A percentile compares a stretch with the other conserved stretches of the same genome.
Evolutionary conservation across 2,329 filamentous ascomycete genomes (phyloP).

Genomic region (Nemania bipapillata): DNA sequence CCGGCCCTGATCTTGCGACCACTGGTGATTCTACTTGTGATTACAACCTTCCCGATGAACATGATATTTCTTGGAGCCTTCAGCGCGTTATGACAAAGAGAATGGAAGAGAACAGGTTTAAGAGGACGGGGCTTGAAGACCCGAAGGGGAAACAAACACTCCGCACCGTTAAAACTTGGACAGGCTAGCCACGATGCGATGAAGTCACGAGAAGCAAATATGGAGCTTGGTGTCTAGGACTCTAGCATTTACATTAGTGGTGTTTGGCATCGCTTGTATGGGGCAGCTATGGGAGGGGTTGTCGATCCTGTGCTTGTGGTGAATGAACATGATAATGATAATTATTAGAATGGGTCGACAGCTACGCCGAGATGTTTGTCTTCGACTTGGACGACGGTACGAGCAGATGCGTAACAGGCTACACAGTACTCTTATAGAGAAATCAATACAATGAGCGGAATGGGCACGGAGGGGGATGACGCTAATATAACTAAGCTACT

Average conservation of each 20-base stretch:
- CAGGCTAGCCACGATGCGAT: slow-evolving; percentile 22
- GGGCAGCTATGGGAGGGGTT: background rate
- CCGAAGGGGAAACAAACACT: slow-evolving; percentile 44
- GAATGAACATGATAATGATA: background rate
- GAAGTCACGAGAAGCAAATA: background rate
- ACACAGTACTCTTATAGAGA: background rate
- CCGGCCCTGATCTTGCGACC: slow-evolving; percentile 7
- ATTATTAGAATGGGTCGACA: too few relatives aligned
- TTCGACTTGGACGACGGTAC: background rate
- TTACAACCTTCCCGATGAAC: slow-evolving; percentile 42
- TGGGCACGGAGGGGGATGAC: too few relatives aligned
- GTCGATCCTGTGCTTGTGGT: background rate
- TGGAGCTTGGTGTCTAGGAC: background rate
- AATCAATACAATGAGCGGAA: slow-evolving; percentile 3
- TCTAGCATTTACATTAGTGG: background rate
- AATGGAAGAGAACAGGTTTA: slow-evolving; percentile 45
- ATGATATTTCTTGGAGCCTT: slow-evolving; percentile 59
- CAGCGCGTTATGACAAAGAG: slow-evolving; percentile 60
- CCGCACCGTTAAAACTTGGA: slow-evolving; percentile 41
- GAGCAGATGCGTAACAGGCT: background rate
- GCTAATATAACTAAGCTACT: too few relatives aligned
- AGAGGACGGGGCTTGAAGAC: slow-evolving; percentile 38
- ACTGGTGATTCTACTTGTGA: slow-evolving; percentile 40
- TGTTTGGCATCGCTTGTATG: background rate
- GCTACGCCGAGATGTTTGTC: background rate